Percentiles rank a stretch among this genome's conserved stretches.
Conservation (phyloP, 352 stramenopile genomes). For the Globisporangium radiosum region DNA sequence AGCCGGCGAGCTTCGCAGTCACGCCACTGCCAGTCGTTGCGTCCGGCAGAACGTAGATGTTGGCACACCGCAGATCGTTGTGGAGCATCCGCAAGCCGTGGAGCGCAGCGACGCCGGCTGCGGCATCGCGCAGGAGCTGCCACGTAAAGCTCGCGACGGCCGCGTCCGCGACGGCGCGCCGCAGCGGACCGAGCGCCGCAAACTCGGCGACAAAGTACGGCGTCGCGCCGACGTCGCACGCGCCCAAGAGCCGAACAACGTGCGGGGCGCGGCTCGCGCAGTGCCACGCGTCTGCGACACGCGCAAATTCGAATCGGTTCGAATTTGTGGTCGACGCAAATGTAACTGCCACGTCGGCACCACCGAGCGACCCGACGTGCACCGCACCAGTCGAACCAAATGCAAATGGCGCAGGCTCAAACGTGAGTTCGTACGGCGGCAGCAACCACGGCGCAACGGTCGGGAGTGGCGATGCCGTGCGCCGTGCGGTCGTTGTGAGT, state of each 20-base stretch:
- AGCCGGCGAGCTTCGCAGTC: conserved; percentile 4
- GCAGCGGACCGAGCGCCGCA: conserved; percentile 3
- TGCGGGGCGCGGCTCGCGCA: neutral
- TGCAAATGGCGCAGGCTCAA: neutral
- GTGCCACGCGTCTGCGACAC: neutral
- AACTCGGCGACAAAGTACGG: conserved; percentile 9
- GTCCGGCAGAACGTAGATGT: neutral
- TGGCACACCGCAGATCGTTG: conserved; percentile 6
- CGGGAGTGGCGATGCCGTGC: neutral
- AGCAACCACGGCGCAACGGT: conserved; percentile 4
- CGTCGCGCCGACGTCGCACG: neutral
- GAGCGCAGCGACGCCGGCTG: neutral
- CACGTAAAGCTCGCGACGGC: neutral
- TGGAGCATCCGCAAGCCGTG: neutral
- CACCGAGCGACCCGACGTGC: neutral
- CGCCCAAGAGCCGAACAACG: conserved; percentile 4
- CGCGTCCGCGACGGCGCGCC: neutral
- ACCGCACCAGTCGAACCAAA: neutral
- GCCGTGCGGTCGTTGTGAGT: neutral
- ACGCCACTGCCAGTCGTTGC: neutral
- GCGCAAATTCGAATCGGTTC: no score
- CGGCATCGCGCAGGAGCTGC: conserved; percentile 1
- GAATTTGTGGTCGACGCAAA: neutral
- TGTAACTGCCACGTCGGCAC: conserved; percentile 1
- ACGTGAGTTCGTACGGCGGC: conserved; percentile 4